Evolutionary conservation across 805 yeast species (phyloP).

Genomic region (Starmera quercuum): DNA sequence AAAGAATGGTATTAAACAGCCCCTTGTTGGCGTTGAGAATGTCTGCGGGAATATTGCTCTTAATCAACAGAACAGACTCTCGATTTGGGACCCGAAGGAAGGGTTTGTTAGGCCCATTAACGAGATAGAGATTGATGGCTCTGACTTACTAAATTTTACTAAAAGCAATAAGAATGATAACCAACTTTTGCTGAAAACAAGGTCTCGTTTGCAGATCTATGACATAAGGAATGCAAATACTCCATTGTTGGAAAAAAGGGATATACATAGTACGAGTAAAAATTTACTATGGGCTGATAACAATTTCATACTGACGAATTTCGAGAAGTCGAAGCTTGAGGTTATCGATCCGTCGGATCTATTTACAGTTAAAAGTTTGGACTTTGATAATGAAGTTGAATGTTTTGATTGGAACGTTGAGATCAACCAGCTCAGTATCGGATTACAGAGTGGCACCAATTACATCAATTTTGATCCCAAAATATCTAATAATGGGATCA

Average conservation of each 20-base stretch:
- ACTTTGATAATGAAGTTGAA: slow-evolving; percentile 4
- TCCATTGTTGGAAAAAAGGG: slow-evolving; percentile 11
- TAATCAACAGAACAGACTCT: slow-evolving; percentile 2
- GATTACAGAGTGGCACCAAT: slow-evolving; percentile 8
- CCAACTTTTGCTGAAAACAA: slow-evolving; percentile 4
- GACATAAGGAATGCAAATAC: slow-evolving; percentile 13
- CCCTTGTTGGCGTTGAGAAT: slow-evolving; percentile 2
- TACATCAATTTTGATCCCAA: slow-evolving; percentile 12
- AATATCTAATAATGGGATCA: slow-evolving; percentile 14
- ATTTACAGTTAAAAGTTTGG: slow-evolving; percentile 5
- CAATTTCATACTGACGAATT: slow-evolving; percentile 1
- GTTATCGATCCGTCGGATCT: slow-evolving; percentile 16
- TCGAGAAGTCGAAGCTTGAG: slow-evolving; percentile 2
- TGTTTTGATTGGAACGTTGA: slow-evolving; percentile 14
- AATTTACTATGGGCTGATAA: slow-evolving; percentile 4
- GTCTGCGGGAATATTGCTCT: not conserved
- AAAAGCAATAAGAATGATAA: slow-evolving; percentile 3
- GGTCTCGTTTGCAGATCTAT: slow-evolving; percentile 10
- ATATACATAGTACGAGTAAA: slow-evolving; percentile 5
- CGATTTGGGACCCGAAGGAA: slow-evolving; percentile 3
- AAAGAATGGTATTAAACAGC: slow-evolving; percentile 8
- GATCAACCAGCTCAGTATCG: slow-evolving; percentile 18
- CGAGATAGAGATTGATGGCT: not conserved
- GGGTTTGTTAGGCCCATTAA: slow-evolving; percentile 2
- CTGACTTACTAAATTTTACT: not conserved